phyloP scores from a whole-genome alignment of 1,284 basidiomycete species.

The Apiotrichum laibachii region DNA sequence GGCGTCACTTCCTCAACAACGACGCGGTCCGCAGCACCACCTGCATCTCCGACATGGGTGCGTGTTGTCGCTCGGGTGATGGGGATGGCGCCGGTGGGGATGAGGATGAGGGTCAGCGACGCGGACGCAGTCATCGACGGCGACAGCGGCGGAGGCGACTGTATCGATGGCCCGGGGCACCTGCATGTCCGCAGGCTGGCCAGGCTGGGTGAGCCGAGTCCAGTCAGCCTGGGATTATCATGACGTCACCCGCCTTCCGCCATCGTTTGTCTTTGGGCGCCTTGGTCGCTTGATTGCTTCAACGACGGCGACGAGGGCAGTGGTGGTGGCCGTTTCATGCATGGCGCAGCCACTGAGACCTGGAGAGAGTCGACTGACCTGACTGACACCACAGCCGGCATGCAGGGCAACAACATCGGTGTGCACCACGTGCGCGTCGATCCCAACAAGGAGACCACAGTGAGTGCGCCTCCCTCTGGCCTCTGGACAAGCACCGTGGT shows the following conservation, averaged over 20 bases:
- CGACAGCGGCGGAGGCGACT: too few relatives aligned
- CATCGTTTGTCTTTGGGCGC: too few relatives aligned
- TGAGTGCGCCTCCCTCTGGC: constrained; percentile 3
- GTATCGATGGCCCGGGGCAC: too few relatives aligned
- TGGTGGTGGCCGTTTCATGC: too few relatives aligned
- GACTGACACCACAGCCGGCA: neutral
- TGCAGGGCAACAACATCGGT: constrained; percentile 12
- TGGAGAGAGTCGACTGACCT: neutral
- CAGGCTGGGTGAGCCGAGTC: too few relatives aligned
- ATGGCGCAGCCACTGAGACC: neutral
- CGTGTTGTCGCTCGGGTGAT: neutral
- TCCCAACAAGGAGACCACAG: constrained; percentile 23
- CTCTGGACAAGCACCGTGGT: neutral
- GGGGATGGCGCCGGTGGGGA: neutral
- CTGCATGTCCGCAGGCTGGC: too few relatives aligned
- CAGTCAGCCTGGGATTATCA: too few relatives aligned
- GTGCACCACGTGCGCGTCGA: constrained; percentile 18
- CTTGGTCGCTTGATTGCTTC: too few relatives aligned
- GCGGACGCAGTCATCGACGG: too few relatives aligned
- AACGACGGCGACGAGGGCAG: too few relatives aligned
- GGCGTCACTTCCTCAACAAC: constrained; percentile 21
- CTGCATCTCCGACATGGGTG: constrained; percentile 27
- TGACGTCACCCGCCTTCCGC: too few relatives aligned
- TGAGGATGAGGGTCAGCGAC: too few relatives aligned
- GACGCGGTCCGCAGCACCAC: constrained; percentile 7